phyloP scores from a whole-genome alignment of 148 eudicot species.

The Rhododendron mucronatum region DNA sequence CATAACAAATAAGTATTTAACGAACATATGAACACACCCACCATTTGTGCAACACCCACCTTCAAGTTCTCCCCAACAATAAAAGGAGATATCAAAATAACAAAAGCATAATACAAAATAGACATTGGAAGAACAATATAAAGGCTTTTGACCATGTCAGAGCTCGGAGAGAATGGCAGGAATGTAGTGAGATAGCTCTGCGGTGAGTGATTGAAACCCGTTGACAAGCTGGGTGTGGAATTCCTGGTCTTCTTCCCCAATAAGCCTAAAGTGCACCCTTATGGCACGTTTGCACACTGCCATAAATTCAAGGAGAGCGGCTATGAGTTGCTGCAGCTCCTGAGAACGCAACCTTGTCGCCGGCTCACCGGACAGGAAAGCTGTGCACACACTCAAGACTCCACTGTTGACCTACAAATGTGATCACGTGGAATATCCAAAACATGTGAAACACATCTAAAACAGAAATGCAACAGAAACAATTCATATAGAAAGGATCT shows the following conservation, averaged over 20 bases:
- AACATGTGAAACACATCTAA: neutral
- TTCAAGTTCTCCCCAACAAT: neutral
- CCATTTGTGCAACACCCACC: neutral
- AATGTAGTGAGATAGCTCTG: constrained; percentile 94
- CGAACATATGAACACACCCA: neutral
- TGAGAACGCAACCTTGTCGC: constrained; percentile 96
- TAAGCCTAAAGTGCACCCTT: constrained; percentile 89
- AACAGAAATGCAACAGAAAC: neutral
- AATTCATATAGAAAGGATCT: neutral
- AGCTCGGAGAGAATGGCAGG: constrained; percentile 99
- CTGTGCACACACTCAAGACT: constrained; percentile 96
- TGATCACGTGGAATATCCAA: neutral
- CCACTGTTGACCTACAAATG: constrained; percentile 90
- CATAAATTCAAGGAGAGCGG: constrained; percentile 98
- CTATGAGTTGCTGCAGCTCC: constrained; percentile 95
- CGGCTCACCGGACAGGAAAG: constrained; percentile 96
- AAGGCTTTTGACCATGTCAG: constrained; percentile 16
- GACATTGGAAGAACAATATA: constrained; percentile 7
- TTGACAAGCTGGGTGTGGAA: constrained; percentile 97
- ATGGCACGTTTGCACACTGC: constrained; percentile 98
- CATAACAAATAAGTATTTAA: neutral
- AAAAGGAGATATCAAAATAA: neutral
- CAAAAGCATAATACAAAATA: constrained; percentile 4
- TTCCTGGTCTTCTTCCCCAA: constrained; percentile 98
- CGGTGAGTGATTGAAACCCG: constrained; percentile 97